phyloP scores from a whole-genome alignment of 2,329 filamentous ascomycete genomes.

The Alternaria arborescens region DNA sequence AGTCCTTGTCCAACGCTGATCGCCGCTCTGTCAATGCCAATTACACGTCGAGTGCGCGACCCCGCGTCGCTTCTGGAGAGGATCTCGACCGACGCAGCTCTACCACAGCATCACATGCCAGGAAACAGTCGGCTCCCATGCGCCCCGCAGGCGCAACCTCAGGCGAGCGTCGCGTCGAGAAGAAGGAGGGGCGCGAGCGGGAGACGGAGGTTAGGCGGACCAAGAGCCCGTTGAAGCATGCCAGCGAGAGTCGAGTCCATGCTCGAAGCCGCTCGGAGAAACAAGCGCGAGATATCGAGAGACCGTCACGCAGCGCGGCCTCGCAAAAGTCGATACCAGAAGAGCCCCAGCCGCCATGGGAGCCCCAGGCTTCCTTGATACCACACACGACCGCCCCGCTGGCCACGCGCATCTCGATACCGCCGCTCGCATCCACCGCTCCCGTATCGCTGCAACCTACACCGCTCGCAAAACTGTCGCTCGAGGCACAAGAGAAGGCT shows the following conservation, averaged over 20 bases:
- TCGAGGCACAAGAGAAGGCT: slow-evolving; percentile 84
- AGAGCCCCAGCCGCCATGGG: slow-evolving; percentile 67
- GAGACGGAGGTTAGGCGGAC: slow-evolving; percentile 48
- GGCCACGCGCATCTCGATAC: slow-evolving; percentile 70
- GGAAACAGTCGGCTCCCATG: slow-evolving; percentile 39
- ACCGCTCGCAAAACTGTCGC: slow-evolving; percentile 73
- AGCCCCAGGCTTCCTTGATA: slow-evolving; percentile 78
- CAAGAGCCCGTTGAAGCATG: slow-evolving; percentile 49
- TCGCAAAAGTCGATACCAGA: slow-evolving; percentile 36
- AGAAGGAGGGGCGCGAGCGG: slow-evolving; percentile 47
- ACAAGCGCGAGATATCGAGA: slow-evolving; percentile 35
- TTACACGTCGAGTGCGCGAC: slow-evolving; percentile 45
- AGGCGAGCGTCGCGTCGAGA: slow-evolving; percentile 47
- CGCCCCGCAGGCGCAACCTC: slow-evolving; percentile 23
- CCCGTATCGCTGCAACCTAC: slow-evolving; percentile 74
- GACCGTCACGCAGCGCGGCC: slow-evolving; percentile 31
- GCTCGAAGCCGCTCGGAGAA: slow-evolving; percentile 46
- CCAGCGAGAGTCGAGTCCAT: slow-evolving; percentile 44
- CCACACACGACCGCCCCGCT: slow-evolving; percentile 76
- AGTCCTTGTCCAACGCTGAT: slow-evolving; percentile 42
- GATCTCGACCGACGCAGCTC: slow-evolving; percentile 40
- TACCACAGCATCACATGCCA: slow-evolving; percentile 36
- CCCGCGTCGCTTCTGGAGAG: slow-evolving; percentile 49
- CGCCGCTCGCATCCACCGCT: slow-evolving; percentile 70
- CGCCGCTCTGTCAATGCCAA: slow-evolving; percentile 43